Evolutionary conservation across 768 basidiomycete species (phyloP), one percentile per base, ranked within the genome.

Genomic region (Russula virescens): DNA sequence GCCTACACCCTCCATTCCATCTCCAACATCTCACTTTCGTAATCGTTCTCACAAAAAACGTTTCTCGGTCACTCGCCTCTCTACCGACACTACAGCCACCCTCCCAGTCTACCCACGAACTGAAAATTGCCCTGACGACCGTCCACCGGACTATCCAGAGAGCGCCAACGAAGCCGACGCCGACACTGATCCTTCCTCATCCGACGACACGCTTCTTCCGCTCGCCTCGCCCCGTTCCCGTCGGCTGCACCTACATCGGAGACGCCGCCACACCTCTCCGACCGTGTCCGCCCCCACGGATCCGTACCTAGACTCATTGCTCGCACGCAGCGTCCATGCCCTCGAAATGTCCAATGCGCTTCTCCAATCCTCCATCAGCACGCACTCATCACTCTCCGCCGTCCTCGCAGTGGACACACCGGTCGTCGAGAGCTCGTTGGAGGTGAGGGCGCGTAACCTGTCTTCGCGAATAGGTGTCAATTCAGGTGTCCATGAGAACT

Each of bases 341-440:
- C 78, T 94, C 10, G 91, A 93, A 71, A 85, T 91, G 79, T 93
- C 91, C 5, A 93, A 93, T 61, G 80, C 84, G 3, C 76, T 93
- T 13, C 76, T 94, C 50, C 86, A 89, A 70, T 85, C 83, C 14
- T 87, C 88, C 23, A 86, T 91, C 68, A 81, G 85, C 45, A 86
- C 90, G 0, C 86, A 88, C 65, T 78, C 84, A 14, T 82, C 76
- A 38, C 75, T 80, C 42, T 78, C 78, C 38, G 74, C 78, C 3
- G 74, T 86, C 45, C 72, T 87, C 34, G 77, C 80, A 25, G 69
- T 78, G 18, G 83, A 82, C 60, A 45, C 62, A 2, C 73, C 73
- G 8, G 71, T 75, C 21, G 75, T 74, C 6, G 85, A 87, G 63
- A 75, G 73, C 46, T 70, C 74, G 54, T 69, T 80, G 52, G 80